Conservation (phyloP, 768 basidiomycete species). For the Amanita pseudoporphyria region DNA sequence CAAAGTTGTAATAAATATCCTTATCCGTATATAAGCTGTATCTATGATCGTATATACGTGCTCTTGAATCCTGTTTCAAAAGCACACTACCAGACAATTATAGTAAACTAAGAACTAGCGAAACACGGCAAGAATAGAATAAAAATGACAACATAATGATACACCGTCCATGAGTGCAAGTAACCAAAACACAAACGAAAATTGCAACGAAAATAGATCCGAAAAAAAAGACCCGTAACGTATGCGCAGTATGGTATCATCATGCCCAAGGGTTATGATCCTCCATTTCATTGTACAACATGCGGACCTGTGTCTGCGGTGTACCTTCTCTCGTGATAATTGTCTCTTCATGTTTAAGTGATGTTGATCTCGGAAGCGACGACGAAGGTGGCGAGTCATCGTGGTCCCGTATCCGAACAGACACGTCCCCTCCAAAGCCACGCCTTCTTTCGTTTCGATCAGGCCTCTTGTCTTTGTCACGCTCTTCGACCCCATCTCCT, state of each 20-base stretch:
- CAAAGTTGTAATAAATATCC: no score
- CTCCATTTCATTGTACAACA: constrained; percentile 30
- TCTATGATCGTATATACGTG: neutral
- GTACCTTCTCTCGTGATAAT: constrained; percentile 27
- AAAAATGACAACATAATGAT: neutral
- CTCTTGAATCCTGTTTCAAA: no score
- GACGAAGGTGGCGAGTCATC: neutral
- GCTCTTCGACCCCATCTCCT: constrained; percentile 14
- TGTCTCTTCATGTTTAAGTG: neutral
- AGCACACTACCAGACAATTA: no score
- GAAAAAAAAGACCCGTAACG: no score
- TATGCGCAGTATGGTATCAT: constrained; percentile 12
- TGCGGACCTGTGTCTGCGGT: constrained; percentile 36
- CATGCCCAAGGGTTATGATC: constrained; percentile 56
- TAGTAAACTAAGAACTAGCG: no score
- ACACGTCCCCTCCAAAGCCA: neutral
- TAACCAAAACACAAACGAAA: constrained; percentile 10
- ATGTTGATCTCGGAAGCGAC: no score
- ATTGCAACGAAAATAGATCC: no score
- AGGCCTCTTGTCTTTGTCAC: constrained; percentile 13
- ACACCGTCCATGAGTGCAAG: constrained; percentile 2
- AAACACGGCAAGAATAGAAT: neutral
- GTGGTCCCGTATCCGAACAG: neutral
- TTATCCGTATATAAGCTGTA: no score
- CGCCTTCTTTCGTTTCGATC: constrained; percentile 17